These are phyloP conservation scores for Vanilla planifolia DNA, from an alignment of 106 monocot genomes.

Conservation along the genomic window DNA sequence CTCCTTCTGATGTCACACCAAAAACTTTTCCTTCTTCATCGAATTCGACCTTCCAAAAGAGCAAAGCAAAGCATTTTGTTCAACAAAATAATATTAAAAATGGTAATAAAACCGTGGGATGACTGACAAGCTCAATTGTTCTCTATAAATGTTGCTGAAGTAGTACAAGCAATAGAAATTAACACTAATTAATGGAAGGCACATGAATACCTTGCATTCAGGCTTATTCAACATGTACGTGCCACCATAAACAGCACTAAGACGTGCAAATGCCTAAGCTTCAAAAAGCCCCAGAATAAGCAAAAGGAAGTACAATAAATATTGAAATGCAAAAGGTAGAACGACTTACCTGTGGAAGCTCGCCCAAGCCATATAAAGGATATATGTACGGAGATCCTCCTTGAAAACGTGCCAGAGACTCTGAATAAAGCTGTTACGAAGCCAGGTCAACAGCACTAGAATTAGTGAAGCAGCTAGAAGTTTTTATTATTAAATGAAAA, in stretches of 20 bases:
- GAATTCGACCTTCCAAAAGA: slow-evolving; percentile 60
- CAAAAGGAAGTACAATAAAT: not conserved
- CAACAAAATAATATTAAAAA: too few relatives aligned
- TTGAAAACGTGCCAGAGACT: slow-evolving; percentile 77
- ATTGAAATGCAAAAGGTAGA: not conserved
- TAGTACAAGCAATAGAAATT: too few relatives aligned
- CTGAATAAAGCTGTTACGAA: slow-evolving; percentile 57
- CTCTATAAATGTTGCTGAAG: too few relatives aligned
- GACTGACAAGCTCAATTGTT: too few relatives aligned
- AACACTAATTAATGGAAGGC: not conserved
- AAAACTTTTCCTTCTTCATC: slow-evolving; percentile 72
- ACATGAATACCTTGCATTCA: slow-evolving; percentile 65
- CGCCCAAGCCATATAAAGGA: slow-evolving; percentile 81
- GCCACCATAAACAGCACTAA: slow-evolving; percentile 90
- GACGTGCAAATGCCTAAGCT: slow-evolving; percentile 71
- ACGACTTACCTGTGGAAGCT: slow-evolving; percentile 59
- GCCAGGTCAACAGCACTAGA: slow-evolving; percentile 1
- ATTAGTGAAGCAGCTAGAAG: too few relatives aligned
- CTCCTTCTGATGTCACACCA: slow-evolving; percentile 91
- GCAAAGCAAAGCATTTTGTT: not conserved
- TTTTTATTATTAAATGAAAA: too few relatives aligned
- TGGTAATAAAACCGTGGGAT: too few relatives aligned
- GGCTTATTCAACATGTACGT: slow-evolving; percentile 82
- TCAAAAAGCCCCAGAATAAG: slow-evolving; percentile 3
- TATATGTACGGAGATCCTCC: slow-evolving; percentile 92